These are phyloP conservation scores for Coniochaeta ligniaria DNA, from an alignment of 2,329 filamentous ascomycete genomes.

Conservation along the genomic window DNA sequence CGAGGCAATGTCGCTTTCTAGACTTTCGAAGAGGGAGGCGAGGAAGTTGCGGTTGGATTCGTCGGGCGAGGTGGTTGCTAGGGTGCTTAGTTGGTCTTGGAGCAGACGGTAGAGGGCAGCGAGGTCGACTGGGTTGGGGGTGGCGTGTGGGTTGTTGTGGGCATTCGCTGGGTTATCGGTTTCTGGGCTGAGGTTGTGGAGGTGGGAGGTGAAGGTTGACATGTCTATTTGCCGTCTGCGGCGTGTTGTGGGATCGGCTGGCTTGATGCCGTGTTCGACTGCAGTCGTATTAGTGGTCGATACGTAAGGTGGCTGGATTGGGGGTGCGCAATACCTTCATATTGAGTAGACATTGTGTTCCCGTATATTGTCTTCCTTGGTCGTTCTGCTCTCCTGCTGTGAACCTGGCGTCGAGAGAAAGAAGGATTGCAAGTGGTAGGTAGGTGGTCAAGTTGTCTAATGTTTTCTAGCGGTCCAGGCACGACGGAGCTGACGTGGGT, in stretches of 20 bases:
- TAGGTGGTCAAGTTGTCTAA: background rate
- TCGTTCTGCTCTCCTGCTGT: background rate
- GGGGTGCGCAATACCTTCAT: slow-evolving; percentile 36
- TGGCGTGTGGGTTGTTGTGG: slow-evolving; percentile 48
- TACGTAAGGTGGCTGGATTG: background rate
- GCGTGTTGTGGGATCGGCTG: slow-evolving; percentile 27
- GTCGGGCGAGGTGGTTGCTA: slow-evolving; percentile 40
- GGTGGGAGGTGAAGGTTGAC: slow-evolving; percentile 54
- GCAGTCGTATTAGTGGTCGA: slow-evolving; percentile 1
- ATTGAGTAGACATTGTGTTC: slow-evolving; percentile 45
- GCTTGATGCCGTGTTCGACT: slow-evolving; percentile 60
- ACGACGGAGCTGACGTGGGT: background rate
- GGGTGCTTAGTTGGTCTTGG: slow-evolving; percentile 49
- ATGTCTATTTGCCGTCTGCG: slow-evolving; percentile 53
- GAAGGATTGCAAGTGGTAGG: too few species aligned
- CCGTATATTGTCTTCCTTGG: too few species aligned
- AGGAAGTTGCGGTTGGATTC: slow-evolving; percentile 43
- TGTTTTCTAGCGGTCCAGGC: background rate
- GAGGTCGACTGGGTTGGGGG: slow-evolving; percentile 53
- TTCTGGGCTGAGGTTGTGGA: slow-evolving; percentile 41
- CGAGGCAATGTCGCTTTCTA: slow-evolving; percentile 43
- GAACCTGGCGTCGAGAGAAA: background rate
- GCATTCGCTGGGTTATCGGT: slow-evolving; percentile 22
- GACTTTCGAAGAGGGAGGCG: slow-evolving; percentile 34
- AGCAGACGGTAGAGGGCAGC: slow-evolving; percentile 51